These are phyloP conservation scores for Talaromyces sp. DNA, from an alignment of 2,329 filamentous ascomycete genomes.

Conservation along the genomic window DNA sequence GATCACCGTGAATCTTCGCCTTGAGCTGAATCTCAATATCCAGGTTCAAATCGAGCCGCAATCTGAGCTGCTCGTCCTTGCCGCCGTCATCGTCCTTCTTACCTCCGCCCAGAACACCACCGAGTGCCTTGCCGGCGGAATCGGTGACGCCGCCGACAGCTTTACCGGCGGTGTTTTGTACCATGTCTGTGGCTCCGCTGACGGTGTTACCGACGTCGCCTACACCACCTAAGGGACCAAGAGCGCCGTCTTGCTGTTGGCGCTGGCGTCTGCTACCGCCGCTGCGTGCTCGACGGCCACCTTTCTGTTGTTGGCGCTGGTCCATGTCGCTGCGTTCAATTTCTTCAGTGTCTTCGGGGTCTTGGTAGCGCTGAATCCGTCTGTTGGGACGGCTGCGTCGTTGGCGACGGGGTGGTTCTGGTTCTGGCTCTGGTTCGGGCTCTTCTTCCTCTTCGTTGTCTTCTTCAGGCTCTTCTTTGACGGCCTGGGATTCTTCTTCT, in stretches of 20 bases:
- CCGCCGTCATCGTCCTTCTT: constrained; percentile 34
- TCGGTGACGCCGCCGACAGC: constrained; percentile 43
- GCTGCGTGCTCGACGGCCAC: constrained; percentile 53
- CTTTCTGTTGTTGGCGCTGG: constrained; percentile 41
- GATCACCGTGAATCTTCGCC: constrained; percentile 78
- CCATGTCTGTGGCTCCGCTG: constrained; percentile 53
- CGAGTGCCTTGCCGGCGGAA: constrained; percentile 44
- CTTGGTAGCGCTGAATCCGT: constrained; percentile 33
- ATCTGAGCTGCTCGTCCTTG: constrained; percentile 64
- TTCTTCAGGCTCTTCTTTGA: constrained; percentile 17
- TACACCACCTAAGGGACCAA: constrained; percentile 53
- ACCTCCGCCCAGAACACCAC: constrained; percentile 40
- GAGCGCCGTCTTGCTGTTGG: constrained; percentile 36
- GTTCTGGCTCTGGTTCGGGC: constrained; percentile 45
- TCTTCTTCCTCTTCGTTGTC: constrained; percentile 21
- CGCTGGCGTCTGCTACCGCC: constrained; percentile 45
- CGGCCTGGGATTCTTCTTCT: constrained; percentile 28
- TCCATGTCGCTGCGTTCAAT: constrained; percentile 47
- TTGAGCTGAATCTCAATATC: constrained; percentile 83
- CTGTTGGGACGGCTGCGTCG: constrained; percentile 19
- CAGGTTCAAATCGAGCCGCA: constrained; percentile 73
- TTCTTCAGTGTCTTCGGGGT: constrained; percentile 35
- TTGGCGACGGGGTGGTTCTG: constrained; percentile 28
- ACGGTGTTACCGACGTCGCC: constrained; percentile 55
- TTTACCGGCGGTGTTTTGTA: constrained; percentile 48